phyloP scores from a whole-genome alignment of 352 stramenopile genomes.

The Phytopythium helicoides region DNA sequence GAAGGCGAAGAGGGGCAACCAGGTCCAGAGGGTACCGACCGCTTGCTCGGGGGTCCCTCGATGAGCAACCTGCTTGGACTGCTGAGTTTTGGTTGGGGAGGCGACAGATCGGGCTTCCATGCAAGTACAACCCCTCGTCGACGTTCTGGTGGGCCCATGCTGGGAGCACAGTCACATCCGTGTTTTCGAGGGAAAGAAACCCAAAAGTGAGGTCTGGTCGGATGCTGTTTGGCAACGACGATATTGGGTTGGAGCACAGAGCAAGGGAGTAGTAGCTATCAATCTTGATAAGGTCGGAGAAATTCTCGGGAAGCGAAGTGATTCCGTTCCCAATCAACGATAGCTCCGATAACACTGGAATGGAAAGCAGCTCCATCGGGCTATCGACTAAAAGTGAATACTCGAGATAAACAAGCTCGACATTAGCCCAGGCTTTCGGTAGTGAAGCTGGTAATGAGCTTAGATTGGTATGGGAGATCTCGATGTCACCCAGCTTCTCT shows the following conservation, averaged over 20 bases:
- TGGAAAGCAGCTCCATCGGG: constrained; percentile 6
- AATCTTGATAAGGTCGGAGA: constrained; percentile 5
- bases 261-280: constrained; percentile 23
- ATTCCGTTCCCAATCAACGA: constrained; percentile 12
- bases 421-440: constrained; percentile 22
- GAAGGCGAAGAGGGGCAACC: constrained; percentile 5
- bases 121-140: constrained; percentile 23
- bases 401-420: constrained; percentile 27
- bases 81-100: background rate
- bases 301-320: constrained; percentile 13
- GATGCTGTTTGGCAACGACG: constrained; percentile 14
- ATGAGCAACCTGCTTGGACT: background rate
- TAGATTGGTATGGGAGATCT: constrained; percentile 39
- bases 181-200: constrained; percentile 23
- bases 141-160: constrained; percentile 12
- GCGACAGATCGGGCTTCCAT: constrained; percentile 29
- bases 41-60: constrained; percentile 7
- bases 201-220: constrained; percentile 14
- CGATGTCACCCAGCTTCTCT: constrained; percentile 35
- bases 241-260: constrained; percentile 27
- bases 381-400: constrained; percentile 17
- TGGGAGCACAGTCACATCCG: constrained; percentile 3
- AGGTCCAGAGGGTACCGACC: constrained; percentile 19
- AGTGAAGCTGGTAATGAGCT: constrained; percentile 27
- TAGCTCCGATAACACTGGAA: constrained; percentile 1